Base-by-base conservation (phyloP, 495 filamentous ascomycete genomes). In the Cudoniella acicularis region DNA sequence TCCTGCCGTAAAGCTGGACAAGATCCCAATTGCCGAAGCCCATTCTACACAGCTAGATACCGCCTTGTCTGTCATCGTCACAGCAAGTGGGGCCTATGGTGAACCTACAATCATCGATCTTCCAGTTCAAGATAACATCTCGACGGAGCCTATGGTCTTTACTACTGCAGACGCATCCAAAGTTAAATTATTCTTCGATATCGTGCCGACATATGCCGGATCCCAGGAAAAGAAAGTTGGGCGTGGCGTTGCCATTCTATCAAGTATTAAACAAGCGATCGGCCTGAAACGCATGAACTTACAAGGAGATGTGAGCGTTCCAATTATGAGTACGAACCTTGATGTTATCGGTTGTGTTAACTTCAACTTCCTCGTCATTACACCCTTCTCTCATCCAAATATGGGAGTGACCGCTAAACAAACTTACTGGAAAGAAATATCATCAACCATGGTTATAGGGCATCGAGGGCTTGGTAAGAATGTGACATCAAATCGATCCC, bases 171-270 rank as follows among this genome's bases (percentile, higher is more conserved):
- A 98, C 67, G 78, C 83, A 1, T 78, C 80, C 54, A 91, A 90
- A 65, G 92, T 97, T 42, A 91, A 91, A 71, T 76, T 98, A 20
- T 77, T 94, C 40, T 98, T 98, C 64, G 94, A 98, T 66, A 91
- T 98, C 55, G 86, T 98, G 10, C 94, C 93, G n/a, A 98, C 95
- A 1, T 97, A 98, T 74, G 85, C 92, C 40, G 95, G 92, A n/a
- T 86, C 86, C 17, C 84, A 90, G 51, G 90, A 96, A 52, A 79
- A 88, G 61, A 88, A 95, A 61, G 82, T 98, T 40, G 94, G 92
- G n/a, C 87, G 94, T 16, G 94, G 85, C 25, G 94, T 97, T 24
- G 94, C 94, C 0, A 77, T 98, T 41, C 82, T 98, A 3, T 90
- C 88, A 2, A 92, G 84, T 59, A 81, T 98, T 57, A 92, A 89